Base-by-base conservation (phyloP, 2,329 filamentous ascomycete genomes). In the Emmonsiellopsis sp. region DNA sequence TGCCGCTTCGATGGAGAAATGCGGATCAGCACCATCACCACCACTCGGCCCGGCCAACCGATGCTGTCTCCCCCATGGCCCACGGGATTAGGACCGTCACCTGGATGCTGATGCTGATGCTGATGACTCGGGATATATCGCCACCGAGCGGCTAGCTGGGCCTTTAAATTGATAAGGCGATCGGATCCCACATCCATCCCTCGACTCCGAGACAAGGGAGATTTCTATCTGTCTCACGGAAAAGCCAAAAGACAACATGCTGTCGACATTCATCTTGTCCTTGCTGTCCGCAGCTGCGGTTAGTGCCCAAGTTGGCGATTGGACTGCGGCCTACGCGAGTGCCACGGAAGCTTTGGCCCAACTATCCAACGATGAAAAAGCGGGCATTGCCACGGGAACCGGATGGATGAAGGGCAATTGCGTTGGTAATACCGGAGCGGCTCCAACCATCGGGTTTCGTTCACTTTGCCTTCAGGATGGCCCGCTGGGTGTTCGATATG, bases 401-500 rank as follows among this genome's bases (percentile, higher is more conserved):
- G 58, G 51, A 4, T 65, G 63, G 62, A 46, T 52, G 31, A 53
- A 51, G 5, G 61, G 63, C 2, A 61, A 61, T 4, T 65, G 63
- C 41, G 63, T 65, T 3, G 63, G 63, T 9, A 65, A 65, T 49
- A 65, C 63, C 2, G 59, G 62, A 41, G 51, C 53, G 3, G 54
- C 58, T 7, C 40, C 50, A 5, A 64, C 58, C 3, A 65, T 66
- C 11, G 48, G 54, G 10, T 65, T 64, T 48, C 63, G 62, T 6
- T 65, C 63, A 0, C 41, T 66, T 32, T 67, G 64, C 51, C 55
- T 66, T 8, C 64, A 66, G 26, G 63, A 66, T 35, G 60, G 58
- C 0, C 63, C 63, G 5, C 49, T 64, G 43, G 85, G 86, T 20
- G 74, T 91, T 16, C 79, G 84, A 7, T 77, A 79, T 9, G 81